Conservation (phyloP, 306 rosid genomes). For the Astragalus glycyphyllos region DNA sequence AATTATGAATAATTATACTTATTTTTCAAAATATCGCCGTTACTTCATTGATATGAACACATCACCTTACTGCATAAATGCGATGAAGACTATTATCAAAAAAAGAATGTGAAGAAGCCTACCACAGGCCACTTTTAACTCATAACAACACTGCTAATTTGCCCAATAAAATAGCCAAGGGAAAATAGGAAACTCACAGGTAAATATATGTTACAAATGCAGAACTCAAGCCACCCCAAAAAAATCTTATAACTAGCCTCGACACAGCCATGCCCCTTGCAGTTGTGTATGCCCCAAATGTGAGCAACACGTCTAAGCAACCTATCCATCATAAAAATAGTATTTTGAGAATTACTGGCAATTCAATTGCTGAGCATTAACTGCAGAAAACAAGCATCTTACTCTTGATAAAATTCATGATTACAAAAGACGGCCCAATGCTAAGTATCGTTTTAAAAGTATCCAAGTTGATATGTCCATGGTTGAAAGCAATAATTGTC, state of each 20-base stretch:
- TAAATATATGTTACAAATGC: conserved; percentile 72
- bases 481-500: conserved; percentile 82
- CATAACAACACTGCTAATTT: conserved; percentile 15
- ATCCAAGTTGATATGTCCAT: conserved; percentile 58
- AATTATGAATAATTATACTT: not conserved
- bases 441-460: conserved; percentile 81
- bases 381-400: conserved; percentile 44
- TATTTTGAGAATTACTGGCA: conserved; percentile 28
- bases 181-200: conserved; percentile 61
- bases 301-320: conserved; percentile 84
- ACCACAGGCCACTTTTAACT: conserved; percentile 10
- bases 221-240: conserved; percentile 91
- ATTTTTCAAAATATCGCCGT: conserved; percentile 19
- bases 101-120: not conserved
- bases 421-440: conserved; percentile 86
- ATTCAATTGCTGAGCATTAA: conserved; percentile 25
- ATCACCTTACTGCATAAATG: conserved; percentile 10
- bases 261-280: conserved; percentile 99
- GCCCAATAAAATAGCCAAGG: conserved; percentile 6
- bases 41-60: not conserved
- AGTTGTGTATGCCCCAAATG: conserved; percentile 88
- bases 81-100: not conserved
- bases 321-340: conserved; percentile 54
- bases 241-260: conserved; percentile 86
- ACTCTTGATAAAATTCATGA: conserved; percentile 91